Conservation (phyloP, 306 rosid species). For the Astragalus membranaceus region DNA sequence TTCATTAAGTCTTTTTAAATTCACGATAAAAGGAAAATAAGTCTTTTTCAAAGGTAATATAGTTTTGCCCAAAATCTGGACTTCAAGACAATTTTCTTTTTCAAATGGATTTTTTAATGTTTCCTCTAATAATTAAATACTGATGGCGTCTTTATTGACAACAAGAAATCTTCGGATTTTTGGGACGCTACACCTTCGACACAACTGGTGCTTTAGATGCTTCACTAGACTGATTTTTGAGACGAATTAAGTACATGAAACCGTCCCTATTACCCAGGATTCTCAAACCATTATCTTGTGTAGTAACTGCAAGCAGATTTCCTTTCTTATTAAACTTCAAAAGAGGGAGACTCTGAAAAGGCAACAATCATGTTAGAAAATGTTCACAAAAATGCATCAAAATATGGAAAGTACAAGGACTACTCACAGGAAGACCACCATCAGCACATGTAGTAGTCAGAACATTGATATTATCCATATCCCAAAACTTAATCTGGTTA, state of each 20-base stretch:
- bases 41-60: no score
- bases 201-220: constrained; percentile 48
- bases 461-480: constrained; percentile 47
- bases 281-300: constrained; percentile 51
- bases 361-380: constrained; percentile 11
- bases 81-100: no score
- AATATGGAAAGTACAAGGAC: background rate
- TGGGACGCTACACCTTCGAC: constrained; percentile 35
- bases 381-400: background rate
- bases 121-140: no score
- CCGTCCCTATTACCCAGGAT: constrained; percentile 65
- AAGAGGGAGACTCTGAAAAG: constrained; percentile 56
- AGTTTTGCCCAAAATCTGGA: no score
- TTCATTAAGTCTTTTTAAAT: no score
- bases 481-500: constrained; percentile 74
- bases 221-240: constrained; percentile 41
- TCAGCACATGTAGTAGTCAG: constrained; percentile 54
- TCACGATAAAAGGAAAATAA: no score
- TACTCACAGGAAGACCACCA: constrained; percentile 69
- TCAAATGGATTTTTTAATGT: no score
- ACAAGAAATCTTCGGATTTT: no score
- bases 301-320: constrained; percentile 72
- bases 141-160: no score
- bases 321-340: constrained; percentile 79
- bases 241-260: constrained; percentile 33